These are phyloP conservation scores for Tricholoma flavovirens DNA, from an alignment of 768 basidiomycete species.

Conservation along the genomic window DNA sequence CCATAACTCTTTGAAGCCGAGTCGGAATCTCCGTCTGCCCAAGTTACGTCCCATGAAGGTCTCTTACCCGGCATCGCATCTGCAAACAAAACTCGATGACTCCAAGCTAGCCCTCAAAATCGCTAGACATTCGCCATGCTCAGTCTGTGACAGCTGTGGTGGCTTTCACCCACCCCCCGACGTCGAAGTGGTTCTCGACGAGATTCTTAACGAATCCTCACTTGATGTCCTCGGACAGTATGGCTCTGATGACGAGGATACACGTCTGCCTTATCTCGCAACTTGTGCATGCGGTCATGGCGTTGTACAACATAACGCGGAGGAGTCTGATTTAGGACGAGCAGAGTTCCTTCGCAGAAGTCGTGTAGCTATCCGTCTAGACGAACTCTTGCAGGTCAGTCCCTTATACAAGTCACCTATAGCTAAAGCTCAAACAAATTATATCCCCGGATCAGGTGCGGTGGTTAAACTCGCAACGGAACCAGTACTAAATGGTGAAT, in stretches of 20 bases:
- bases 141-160: conserved; percentile 57
- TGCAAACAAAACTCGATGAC: conserved; percentile 41
- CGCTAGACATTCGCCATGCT: conserved; percentile 74
- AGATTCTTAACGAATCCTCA: conserved; percentile 41
- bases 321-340: conserved; percentile 46
- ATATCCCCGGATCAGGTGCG: not conserved
- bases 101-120: conserved; percentile 65
- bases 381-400: conserved; percentile 75
- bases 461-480: not conserved
- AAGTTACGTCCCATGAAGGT: conserved; percentile 41
- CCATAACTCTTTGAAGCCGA: too few species aligned
- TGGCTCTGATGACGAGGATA: conserved; percentile 66
- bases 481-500: not conserved
- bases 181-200: conserved; percentile 55
- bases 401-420: conserved; percentile 4
- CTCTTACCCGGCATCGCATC: conserved; percentile 61
- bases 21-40: too few species aligned
- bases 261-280: conserved; percentile 45
- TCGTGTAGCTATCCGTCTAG: conserved; percentile 72
- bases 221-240: conserved; percentile 56
- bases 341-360: conserved; percentile 68
- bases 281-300: conserved; percentile 68
- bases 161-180: conserved; percentile 62
- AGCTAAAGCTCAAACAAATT: not conserved
- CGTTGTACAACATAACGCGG: conserved; percentile 60